phyloP scores from a whole-genome alignment of 1,284 basidiomycete species.

The Termitomyces sp. region DNA sequence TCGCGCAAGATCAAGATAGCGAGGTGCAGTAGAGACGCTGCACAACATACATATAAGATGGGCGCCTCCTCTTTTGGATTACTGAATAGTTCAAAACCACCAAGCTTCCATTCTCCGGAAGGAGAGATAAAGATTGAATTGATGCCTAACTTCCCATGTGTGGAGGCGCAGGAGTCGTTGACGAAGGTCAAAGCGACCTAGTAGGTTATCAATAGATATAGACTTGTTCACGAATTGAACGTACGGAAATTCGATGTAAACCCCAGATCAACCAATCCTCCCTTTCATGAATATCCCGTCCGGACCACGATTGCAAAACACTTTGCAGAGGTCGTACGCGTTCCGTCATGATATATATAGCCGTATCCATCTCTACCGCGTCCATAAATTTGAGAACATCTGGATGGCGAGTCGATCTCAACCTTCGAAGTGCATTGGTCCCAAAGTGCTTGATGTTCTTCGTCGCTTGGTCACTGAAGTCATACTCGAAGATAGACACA shows the following conservation, averaged over 20 bases:
- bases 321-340: conserved; percentile 74
- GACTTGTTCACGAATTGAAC: conserved; percentile 26
- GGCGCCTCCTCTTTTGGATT: conserved; percentile 72
- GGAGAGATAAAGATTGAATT: conserved; percentile 85
- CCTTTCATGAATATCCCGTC: conserved; percentile 57
- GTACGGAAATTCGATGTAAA: conserved; percentile 81
- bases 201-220: conserved; percentile 12
- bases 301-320: conserved; percentile 62
- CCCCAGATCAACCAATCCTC: conserved; percentile 96
- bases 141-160: conserved; percentile 82
- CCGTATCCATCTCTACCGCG: conserved; percentile 82
- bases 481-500: conserved; percentile 89
- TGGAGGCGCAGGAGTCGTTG: conserved; percentile 80
- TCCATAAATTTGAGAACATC: conserved; percentile 96
- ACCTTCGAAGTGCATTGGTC: conserved; percentile 86
- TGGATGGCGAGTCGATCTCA: conserved; percentile 90
- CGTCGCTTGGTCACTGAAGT: conserved; percentile 58
- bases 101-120: conserved; percentile 95
- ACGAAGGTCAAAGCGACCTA: conserved; percentile 90
- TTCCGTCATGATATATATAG: conserved; percentile 93
- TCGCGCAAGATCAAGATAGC: conserved; percentile 1
- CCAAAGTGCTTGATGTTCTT: conserved; percentile 72
- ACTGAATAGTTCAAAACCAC: conserved; percentile 90
- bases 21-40: background rate
- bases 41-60: conserved; percentile 64